Evolutionary conservation across 192 early-diverging fungal genomes (phyloP).

Genomic region (Allomyces macrogynus): DNA sequence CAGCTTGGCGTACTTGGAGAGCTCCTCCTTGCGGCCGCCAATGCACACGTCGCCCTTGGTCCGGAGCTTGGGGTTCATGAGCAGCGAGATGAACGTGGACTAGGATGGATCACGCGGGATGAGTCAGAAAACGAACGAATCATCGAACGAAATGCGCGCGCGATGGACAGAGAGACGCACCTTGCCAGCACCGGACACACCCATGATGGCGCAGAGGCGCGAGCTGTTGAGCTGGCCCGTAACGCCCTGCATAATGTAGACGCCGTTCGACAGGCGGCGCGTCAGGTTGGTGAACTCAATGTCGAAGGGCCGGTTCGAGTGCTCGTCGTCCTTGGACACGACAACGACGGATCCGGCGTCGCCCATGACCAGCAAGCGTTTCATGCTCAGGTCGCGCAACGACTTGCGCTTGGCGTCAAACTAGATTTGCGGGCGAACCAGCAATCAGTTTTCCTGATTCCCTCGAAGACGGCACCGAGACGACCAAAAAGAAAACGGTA

Average conservation of each 20-base stretch:
- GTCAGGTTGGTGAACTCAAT: slow-evolving; percentile 26
- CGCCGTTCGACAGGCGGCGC: slow-evolving; percentile 14
- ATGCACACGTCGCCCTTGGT: slow-evolving; percentile 28
- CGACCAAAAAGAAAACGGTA: too few relatives aligned
- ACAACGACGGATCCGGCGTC: slow-evolving; percentile 8
- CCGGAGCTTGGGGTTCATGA: slow-evolving; percentile 38
- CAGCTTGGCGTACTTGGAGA: slow-evolving; percentile 38
- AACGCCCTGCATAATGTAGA: slow-evolving; percentile 35
- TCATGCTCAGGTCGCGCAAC: slow-evolving; percentile 7
- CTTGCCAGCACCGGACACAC: slow-evolving; percentile 34
- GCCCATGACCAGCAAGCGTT: slow-evolving; percentile 4
- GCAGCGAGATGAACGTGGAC: slow-evolving; percentile 36
- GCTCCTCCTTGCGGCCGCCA: slow-evolving; percentile 32
- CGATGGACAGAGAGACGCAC: too few relatives aligned
- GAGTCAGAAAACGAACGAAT: too few relatives aligned
- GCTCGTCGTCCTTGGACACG: slow-evolving; percentile 2
- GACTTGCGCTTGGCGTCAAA: slow-evolving; percentile 2
- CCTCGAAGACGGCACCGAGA: too few relatives aligned
- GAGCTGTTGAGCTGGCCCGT: slow-evolving; percentile 29
- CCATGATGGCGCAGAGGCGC: slow-evolving; percentile 37
- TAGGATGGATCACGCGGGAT: background rate
- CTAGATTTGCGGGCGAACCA: too few relatives aligned
- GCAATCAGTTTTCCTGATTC: too few relatives aligned
- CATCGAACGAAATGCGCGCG: too few relatives aligned
- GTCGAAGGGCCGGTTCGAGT: slow-evolving; percentile 19